Evolutionary conservation across 139 green algal genomes (phyloP).

Genomic region (Gonium pectorale): DNA sequence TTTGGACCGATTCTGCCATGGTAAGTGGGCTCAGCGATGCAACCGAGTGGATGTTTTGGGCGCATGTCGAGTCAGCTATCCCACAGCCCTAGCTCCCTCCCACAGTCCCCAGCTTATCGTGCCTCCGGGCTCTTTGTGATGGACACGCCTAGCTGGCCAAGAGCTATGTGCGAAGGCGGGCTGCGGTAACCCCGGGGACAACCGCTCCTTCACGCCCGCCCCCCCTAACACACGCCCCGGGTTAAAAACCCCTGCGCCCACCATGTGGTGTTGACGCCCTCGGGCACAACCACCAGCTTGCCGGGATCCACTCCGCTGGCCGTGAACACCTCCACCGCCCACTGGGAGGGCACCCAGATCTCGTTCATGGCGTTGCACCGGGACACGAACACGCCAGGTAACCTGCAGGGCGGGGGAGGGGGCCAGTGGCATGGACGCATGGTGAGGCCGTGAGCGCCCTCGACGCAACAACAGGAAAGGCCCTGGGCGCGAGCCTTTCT

Average conservation of each 20-base stretch:
- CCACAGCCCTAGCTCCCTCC: background rate
- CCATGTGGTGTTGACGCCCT: conserved; percentile 72
- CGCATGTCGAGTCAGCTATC: no score
- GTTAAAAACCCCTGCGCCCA: background rate
- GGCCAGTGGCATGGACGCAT: background rate
- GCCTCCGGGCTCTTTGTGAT: no score
- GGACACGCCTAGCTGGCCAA: no score
- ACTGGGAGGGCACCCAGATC: conserved; percentile 77
- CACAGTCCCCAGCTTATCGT: background rate
- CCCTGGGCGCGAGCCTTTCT: no score
- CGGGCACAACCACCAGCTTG: conserved; percentile 66
- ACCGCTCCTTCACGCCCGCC: background rate
- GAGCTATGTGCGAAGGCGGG: no score
- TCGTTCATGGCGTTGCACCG: conserved; percentile 74
- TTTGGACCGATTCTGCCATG: no score
- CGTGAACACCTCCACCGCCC: conserved; percentile 60
- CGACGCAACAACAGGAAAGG: no score
- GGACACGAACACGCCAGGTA: conserved; percentile 46
- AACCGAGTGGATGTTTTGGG: no score
- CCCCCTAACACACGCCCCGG: no score
- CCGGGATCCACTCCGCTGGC: conserved; percentile 47
- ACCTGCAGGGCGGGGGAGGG: conserved; percentile 6
- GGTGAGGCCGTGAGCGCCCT: background rate
- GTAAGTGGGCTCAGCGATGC: no score
- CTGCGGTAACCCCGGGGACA: no score